phyloP scores from a whole-genome alignment of 257 asterid genomes.

The Henckelia pumila region DNA sequence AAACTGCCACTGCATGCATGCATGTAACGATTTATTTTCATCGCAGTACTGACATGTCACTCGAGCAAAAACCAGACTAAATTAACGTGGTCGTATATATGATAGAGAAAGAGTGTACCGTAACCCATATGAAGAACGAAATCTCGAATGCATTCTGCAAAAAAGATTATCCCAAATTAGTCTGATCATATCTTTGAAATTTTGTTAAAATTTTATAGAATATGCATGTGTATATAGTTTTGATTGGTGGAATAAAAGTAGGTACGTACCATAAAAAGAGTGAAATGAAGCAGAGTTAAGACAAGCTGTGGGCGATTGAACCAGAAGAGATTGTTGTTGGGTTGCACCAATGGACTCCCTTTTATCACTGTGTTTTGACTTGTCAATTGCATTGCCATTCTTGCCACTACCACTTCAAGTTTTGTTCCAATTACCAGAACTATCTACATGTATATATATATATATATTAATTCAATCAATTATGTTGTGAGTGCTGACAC shows the following conservation, averaged over 20 bases:
- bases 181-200: too few species aligned
- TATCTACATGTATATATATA: constrained; percentile 38
- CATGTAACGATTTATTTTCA: too few species aligned
- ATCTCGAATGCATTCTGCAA: constrained; percentile 67
- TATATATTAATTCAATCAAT: too few species aligned
- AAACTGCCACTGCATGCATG: constrained; percentile 69
- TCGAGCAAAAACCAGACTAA: too few species aligned
- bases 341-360: constrained; percentile 71
- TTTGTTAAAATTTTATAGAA: neutral
- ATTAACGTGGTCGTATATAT: too few species aligned
- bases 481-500: too few species aligned
- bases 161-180: too few species aligned
- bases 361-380: constrained; percentile 38
- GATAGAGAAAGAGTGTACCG: constrained; percentile 34
- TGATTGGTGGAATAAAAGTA: too few species aligned
- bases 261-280: constrained; percentile 72
- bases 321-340: constrained; percentile 63
- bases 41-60: too few species aligned
- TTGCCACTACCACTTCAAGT: constrained; percentile 60
- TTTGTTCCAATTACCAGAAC: constrained; percentile 66
- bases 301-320: constrained; percentile 58
- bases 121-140: constrained; percentile 72
- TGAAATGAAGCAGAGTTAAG: constrained; percentile 57
- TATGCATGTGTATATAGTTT: too few species aligned
- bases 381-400: constrained; percentile 59